Evolutionary conservation across 768 basidiomycete genomes (phyloP).

Genomic region (Candolleomyces aberdarensis): DNA sequence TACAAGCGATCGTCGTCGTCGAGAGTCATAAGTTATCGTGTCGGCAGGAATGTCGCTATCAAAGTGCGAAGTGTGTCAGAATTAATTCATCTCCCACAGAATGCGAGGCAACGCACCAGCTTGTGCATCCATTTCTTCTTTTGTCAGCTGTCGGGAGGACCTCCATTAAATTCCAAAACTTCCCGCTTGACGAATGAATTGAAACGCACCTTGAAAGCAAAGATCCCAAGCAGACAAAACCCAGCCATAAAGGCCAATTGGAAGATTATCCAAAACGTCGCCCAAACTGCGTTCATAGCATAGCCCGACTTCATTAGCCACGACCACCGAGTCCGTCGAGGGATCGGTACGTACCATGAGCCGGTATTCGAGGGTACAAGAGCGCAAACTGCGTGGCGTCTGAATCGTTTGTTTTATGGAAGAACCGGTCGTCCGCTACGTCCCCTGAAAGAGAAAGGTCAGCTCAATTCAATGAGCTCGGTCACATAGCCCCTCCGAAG

Average conservation of each 20-base stretch:
- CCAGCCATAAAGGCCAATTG: slow-evolving; percentile 70
- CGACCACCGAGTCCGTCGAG: too few species aligned
- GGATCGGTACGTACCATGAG: slow-evolving; percentile 55
- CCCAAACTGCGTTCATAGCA: slow-evolving; percentile 63
- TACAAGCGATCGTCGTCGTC: too few species aligned
- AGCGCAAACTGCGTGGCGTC: slow-evolving; percentile 88
- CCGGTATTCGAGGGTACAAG: slow-evolving; percentile 63
- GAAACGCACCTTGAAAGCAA: slow-evolving; percentile 70
- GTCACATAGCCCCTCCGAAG: too few species aligned
- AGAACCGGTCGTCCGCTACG: slow-evolving; percentile 90
- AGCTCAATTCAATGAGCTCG: neutral
- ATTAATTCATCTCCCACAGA: slow-evolving; percentile 5
- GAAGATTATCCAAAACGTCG: slow-evolving; percentile 80
- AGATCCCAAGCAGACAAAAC: slow-evolving; percentile 79
- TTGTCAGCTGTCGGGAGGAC: slow-evolving; percentile 36
- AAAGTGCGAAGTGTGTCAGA: slow-evolving; percentile 2
- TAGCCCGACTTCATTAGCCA: neutral
- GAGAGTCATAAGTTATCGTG: slow-evolving; percentile 28
- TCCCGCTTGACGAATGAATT: neutral
- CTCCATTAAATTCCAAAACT: slow-evolving; percentile 4
- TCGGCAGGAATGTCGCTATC: slow-evolving; percentile 62
- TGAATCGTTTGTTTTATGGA: slow-evolving; percentile 91
- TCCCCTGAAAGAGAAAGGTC: slow-evolving; percentile 58
- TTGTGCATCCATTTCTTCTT: slow-evolving; percentile 63
- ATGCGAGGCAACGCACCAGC: slow-evolving; percentile 46